phyloP scores from a whole-genome alignment of 2,329 filamentous ascomycete species.

The Bimuria novae-zelandiae region DNA sequence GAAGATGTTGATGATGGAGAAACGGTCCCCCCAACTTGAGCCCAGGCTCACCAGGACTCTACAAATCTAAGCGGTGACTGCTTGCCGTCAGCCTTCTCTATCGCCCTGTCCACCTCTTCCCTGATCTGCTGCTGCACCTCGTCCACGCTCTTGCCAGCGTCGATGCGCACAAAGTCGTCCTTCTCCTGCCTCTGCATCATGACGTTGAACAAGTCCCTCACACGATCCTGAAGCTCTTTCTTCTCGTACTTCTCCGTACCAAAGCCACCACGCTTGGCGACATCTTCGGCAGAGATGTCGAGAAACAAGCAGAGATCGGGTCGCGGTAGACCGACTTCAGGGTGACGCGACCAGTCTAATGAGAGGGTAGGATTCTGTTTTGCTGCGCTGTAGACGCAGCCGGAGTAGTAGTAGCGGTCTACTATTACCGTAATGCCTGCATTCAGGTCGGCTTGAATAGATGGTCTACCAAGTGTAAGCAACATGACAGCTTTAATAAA shows the following conservation, averaged over 20 bases:
- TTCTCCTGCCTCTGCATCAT: constrained; percentile 55
- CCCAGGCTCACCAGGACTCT: constrained; percentile 31
- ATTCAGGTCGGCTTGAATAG: constrained; percentile 54
- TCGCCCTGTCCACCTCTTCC: constrained; percentile 26
- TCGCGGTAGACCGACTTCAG: constrained; percentile 83
- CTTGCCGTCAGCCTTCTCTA: constrained; percentile 32
- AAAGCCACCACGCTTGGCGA: constrained; percentile 79
- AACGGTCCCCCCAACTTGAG: constrained; percentile 13
- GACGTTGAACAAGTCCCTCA: constrained; percentile 72
- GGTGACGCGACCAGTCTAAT: constrained; percentile 79
- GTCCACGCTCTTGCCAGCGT: constrained; percentile 59
- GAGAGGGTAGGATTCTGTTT: constrained; percentile 74
- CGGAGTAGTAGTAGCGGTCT: constrained; percentile 94
- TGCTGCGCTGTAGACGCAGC: constrained; percentile 89
- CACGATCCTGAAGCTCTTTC: constrained; percentile 77
- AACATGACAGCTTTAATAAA: background rate
- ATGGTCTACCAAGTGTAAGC: constrained; percentile 22
- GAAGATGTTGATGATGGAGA: constrained; percentile 38
- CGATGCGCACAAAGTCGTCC: constrained; percentile 58
- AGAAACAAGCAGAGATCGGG: constrained; percentile 90
- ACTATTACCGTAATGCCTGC: constrained; percentile 77
- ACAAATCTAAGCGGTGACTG: constrained; percentile 30
- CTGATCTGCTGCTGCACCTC: constrained; percentile 52
- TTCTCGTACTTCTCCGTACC: constrained; percentile 89
- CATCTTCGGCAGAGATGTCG: constrained; percentile 74